phyloP scores from a whole-genome alignment of 495 filamentous ascomycete species.

The Penicillium pancosmium region DNA sequence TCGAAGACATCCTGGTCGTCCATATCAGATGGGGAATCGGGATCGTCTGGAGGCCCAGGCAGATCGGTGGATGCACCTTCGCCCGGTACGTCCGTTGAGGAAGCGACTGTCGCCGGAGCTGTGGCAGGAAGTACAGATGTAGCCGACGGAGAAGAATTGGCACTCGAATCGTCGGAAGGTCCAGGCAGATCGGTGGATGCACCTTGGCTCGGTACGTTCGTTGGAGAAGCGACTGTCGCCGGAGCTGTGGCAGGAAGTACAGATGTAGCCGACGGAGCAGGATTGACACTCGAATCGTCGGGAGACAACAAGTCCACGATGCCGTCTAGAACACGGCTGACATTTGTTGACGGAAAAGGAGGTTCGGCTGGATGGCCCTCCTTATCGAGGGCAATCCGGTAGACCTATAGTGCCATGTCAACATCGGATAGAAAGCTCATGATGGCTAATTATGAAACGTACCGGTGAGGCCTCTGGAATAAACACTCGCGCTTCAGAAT shows the following conservation, averaged over 20 bases:
- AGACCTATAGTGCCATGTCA: constrained; percentile 29
- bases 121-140: constrained; percentile 3
- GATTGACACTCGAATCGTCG: constrained; percentile 14
- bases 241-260: not conserved
- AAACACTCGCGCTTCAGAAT: constrained; percentile 26
- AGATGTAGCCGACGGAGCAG: not conserved
- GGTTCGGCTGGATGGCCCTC: constrained; percentile 43
- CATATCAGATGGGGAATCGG: constrained; percentile 23
- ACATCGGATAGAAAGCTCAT: not conserved
- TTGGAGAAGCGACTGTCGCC: not conserved
- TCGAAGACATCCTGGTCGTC: constrained; percentile 50
- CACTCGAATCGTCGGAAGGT: constrained; percentile 8
- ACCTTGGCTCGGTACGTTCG: not conserved
- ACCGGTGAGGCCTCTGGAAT: constrained; percentile 36
- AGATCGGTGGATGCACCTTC: not conserved
- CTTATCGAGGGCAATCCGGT: constrained; percentile 42
- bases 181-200: not conserved
- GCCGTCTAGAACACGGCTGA: constrained; percentile 20
- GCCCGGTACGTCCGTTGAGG: not conserved
- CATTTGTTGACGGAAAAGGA: constrained; percentile 37
- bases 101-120: not conserved
- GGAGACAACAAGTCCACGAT: not conserved
- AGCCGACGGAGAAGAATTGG: constrained; percentile 8
- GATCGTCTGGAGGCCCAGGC: not conserved
- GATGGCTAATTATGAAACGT: constrained; percentile 13